These are phyloP conservation scores for Fagopyrum esculentum DNA, from an alignment of 148 eudicot genomes.

Conservation along the genomic window DNA sequence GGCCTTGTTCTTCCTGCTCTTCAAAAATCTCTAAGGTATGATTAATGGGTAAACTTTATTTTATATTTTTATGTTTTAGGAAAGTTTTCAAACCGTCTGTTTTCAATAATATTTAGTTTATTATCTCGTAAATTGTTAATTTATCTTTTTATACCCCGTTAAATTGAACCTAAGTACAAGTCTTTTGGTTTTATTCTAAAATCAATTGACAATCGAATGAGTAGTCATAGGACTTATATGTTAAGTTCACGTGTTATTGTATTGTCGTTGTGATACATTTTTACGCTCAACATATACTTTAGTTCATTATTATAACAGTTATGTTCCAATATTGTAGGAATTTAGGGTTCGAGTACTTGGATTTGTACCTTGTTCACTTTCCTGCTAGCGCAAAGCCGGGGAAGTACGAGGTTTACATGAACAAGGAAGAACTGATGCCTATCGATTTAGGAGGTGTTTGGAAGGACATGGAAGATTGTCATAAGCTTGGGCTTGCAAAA, in stretches of 20 bases:
- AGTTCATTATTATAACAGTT: background rate
- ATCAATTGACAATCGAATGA: too few species aligned
- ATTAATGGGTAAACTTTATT: background rate
- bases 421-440: constrained; percentile 15
- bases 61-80: background rate
- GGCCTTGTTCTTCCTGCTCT: constrained; percentile 37
- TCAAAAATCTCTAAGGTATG: constrained; percentile 29
- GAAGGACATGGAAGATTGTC: constrained; percentile 41
- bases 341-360: constrained; percentile 31
- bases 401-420: constrained; percentile 6
- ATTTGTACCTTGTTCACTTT: constrained; percentile 33
- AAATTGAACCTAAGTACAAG: too few species aligned
- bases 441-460: constrained; percentile 31
- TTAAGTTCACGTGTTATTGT: too few species aligned
- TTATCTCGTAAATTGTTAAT: too few species aligned
- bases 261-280: too few species aligned
- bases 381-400: constrained; percentile 30
- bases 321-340: constrained; percentile 16
- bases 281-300: too few species aligned
- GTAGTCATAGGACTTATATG: too few species aligned
- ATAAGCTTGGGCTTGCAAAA: constrained; percentile 33
- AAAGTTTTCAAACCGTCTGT: too few species aligned
- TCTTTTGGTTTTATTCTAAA: too few species aligned
- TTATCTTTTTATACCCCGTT: too few species aligned
- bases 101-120: background rate